phyloP scores from a whole-genome alignment of 345 rosid genomes.

The Angophora floribunda region DNA sequence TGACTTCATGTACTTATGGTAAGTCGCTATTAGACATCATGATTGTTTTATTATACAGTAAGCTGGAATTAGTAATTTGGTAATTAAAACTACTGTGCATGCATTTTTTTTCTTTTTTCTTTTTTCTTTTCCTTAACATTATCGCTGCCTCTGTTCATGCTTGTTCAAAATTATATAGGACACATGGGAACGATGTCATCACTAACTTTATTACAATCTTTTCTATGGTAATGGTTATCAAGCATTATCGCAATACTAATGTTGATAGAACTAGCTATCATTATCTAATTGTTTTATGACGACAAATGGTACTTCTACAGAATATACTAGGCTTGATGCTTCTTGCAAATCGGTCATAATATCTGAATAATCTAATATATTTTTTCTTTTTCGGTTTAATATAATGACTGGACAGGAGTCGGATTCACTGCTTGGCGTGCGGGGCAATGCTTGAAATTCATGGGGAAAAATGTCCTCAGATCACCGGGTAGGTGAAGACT shows the following conservation, averaged over 20 bases:
- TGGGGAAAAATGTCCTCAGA: not conserved
- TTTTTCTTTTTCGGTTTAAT: not conserved
- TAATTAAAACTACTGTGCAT: not conserved
- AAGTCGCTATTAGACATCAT: not conserved
- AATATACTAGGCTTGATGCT: not conserved
- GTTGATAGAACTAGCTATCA: not conserved
- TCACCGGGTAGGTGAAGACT: not conserved
- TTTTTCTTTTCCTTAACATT: not conserved
- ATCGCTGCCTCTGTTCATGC: not conserved
- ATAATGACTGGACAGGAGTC: not conserved
- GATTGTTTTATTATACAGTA: not conserved
- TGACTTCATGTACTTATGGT: not conserved
- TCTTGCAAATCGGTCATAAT: not conserved
- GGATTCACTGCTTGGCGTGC: not conserved
- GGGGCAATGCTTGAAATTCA: not conserved
- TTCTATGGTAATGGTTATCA: not conserved
- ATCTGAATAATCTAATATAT: not conserved
- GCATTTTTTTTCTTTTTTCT: not conserved
- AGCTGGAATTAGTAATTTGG: not conserved
- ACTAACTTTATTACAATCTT: not conserved
- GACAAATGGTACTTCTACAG: not conserved
- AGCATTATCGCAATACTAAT: not conserved
- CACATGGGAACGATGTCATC: not conserved
- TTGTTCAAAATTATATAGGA: not conserved
- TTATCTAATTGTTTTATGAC: not conserved